Percentiles rank a stretch among this genome's conserved stretches.
These are phyloP conservation scores for Ogataea zsoltii DNA, from an alignment of 805 yeast genomes.

Conservation along the genomic window DNA sequence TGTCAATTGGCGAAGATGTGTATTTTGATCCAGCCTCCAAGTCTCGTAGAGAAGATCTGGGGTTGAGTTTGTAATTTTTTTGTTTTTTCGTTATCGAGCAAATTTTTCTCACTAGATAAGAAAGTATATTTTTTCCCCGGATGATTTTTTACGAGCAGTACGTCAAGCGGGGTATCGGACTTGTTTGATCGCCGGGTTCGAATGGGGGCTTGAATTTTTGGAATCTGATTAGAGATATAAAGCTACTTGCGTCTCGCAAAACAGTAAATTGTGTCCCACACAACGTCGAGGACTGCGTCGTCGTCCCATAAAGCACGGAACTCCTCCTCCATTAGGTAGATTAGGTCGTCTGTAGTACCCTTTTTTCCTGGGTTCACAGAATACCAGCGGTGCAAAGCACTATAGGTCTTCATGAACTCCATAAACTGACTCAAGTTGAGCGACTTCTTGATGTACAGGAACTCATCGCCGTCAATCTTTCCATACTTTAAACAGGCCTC, in stretches of 20 bases:
- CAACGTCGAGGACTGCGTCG: conserved; percentile 41
- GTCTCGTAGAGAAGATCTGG: not conserved
- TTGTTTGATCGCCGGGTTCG: no score
- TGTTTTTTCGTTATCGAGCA: no score
- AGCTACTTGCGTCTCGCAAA: conserved; percentile 48
- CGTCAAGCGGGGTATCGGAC: no score
- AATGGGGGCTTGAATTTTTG: no score
- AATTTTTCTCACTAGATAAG: no score
- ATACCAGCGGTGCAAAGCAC: conserved; percentile 31
- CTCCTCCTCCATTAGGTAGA: conserved; percentile 22
- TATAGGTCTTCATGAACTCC: conserved; percentile 25
- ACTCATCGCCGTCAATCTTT: conserved; percentile 7
- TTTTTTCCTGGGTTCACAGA: conserved; percentile 15
- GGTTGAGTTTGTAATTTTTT: not conserved
- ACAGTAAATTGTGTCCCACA: conserved; percentile 58
- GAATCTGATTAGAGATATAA: no score
- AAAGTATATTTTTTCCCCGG: no score
- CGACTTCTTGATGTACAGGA: conserved; percentile 10
- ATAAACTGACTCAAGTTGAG: conserved; percentile 21
- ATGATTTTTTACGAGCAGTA: no score
- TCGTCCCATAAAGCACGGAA: conserved; percentile 48
- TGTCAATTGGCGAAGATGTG: not conserved
- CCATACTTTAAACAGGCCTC: conserved; percentile 2
- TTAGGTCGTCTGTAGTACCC: conserved; percentile 22
- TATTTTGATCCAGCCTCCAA: conserved; percentile 2